Evolutionary conservation across 169 alveolate species (phyloP).

Genomic region (Eimeria brunetti): DNA sequence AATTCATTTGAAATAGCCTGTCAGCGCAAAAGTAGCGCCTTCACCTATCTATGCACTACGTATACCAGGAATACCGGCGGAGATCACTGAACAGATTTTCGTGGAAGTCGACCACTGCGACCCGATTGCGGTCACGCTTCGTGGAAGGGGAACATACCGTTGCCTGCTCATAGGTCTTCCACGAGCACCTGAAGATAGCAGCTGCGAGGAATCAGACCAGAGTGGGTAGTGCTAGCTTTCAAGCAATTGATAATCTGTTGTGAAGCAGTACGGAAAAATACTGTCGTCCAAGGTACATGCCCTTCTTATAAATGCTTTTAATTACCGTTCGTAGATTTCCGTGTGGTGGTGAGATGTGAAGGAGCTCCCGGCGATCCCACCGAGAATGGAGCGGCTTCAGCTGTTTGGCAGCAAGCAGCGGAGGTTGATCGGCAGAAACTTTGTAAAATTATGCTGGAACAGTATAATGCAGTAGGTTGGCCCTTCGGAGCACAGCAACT

Average conservation of each 20-base stretch:
- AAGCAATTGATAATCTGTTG: background rate
- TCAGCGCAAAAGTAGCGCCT: background rate
- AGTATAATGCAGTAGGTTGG: constrained; percentile 32
- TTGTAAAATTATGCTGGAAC: constrained; percentile 49
- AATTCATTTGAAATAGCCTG: background rate
- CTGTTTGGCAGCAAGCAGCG: constrained; percentile 40
- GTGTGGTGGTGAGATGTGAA: background rate
- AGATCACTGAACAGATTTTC: constrained; percentile 88
- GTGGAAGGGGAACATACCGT: constrained; percentile 94
- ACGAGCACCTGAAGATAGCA: constrained; percentile 84
- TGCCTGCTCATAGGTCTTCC: constrained; percentile 91
- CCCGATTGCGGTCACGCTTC: constrained; percentile 91
- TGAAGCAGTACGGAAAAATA: background rate
- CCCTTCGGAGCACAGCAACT: background rate
- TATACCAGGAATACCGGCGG: constrained; percentile 83
- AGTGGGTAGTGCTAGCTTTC: constrained; percentile 12
- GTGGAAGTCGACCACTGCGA: constrained; percentile 95
- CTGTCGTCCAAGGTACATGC: background rate
- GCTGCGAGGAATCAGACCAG: constrained; percentile 1
- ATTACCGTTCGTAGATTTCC: background rate
- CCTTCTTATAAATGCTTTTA: background rate
- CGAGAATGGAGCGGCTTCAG: constrained; percentile 83
- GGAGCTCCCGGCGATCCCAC: constrained; percentile 84
- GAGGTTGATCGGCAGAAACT: constrained; percentile 51
- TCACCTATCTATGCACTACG: background rate